Base-by-base conservation (phyloP, 805 yeast genomes). In the Pichia cephalocereana region DNA sequence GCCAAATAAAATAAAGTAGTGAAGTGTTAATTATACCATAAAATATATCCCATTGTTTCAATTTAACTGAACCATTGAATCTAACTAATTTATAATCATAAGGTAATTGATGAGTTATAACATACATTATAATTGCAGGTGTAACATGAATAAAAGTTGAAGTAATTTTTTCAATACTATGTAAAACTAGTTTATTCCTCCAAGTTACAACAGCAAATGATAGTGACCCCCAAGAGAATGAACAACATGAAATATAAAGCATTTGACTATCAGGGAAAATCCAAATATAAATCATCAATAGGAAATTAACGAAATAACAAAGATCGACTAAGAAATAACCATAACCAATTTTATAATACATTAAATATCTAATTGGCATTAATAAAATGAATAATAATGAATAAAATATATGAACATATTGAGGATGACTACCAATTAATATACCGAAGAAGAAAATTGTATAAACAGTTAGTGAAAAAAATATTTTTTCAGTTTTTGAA, bases 201-300 rank as follows among this genome's bases (percentile, higher is more conserved):
- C 98, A 91, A 0, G 96, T 86, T 41, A 91, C 81, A 23, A 91
- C 96, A 0, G 97, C 97, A 76, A 87, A 90, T 7, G 96, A 77
- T 48, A 91, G 67, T 0, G 97, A 87, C 1, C 98, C 99, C 68
- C 84, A 81, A 1, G 93, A 76, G 51, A 91, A 79, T 10, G 96
- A 84, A 65, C 86, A 90, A 54, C 95, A 88, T 3, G 91, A 76
- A 15, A 86, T 79, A 66, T 84, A 91, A 26, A 91, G 70, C 55
- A 81, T 76, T 38, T 73, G 71, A 2, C 95, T 86, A 34, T 71
- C 59, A 0, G 99, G 97, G 52, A 82, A 80, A 6, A 80, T 70
- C 98, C 98, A 91, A 32, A 91, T 74, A 60, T 78, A 91, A 1
- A 79, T 53, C 55, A 90, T 57, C 44, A 86, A 67, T 49, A 91